Evolutionary conservation across 177 flowering plant genomes (phyloP), one percentile per base, ranked within the genome.

Genomic region (Telopea speciosissima): DNA sequence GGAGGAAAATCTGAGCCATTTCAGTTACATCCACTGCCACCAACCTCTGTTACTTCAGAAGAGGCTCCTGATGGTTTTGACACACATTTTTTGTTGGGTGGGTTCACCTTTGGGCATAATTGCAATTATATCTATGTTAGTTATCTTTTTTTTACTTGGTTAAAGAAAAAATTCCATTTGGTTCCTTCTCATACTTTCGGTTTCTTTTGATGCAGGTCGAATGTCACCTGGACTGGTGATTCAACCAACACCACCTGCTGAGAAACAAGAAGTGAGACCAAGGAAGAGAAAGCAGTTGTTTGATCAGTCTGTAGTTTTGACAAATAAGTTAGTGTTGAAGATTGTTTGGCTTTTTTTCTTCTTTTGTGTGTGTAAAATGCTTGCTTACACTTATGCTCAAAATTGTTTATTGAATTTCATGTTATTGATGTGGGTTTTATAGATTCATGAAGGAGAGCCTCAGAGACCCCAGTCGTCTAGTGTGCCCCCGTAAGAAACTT

Each of bases 381-480:
- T 69, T 45, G 1, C 49, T 71, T 52, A 26, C 40, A 3, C 40
- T 36, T 36, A n/a, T 62, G 54, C 11, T 36, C 8, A 17, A 68
- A 62, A 49, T 66, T 76, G 58, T 73, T 61, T 62, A 64, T 62
- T 24, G 63, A 61, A 33, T 12, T 21, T 65, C 68, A 36, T 69
- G 49, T 24, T 21, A 17, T 33, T 64, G 16, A 60, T 11, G 73
- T 66, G 25, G 66, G 56, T 71, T 73, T 79, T 49, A 52, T 72
- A 95, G 98, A 76, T 64, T 62, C 40, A 83, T 93, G 75, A 85
- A 80, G 78, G 76, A 77, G 61, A 75, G 79, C 6, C 86, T 92
- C 21, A 42, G 83, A n/a, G 82, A 88, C 74, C 13, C 83, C 49
- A 78, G 81, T 63, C 79, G 77, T 68, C 56, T 91, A 24, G n/a